These are phyloP conservation scores for Neurospora sp. DNA, from an alignment of 495 filamentous ascomycete species.

Conservation along the genomic window DNA sequence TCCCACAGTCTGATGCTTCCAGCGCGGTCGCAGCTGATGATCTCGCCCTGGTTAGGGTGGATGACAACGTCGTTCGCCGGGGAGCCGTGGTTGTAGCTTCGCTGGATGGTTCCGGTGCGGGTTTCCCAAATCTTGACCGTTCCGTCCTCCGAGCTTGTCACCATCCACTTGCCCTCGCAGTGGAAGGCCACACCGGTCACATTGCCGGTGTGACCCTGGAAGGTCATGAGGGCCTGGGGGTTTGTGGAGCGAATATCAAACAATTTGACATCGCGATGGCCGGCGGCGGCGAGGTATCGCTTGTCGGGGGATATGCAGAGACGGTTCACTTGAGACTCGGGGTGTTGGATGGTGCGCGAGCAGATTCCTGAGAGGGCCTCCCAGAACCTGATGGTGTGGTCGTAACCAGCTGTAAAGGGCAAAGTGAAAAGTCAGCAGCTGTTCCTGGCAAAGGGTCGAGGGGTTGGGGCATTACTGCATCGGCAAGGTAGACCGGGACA, in stretches of 20 bases:
- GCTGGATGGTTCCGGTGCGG: conserved; percentile 72
- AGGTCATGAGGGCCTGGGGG: conserved; percentile 79
- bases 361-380: conserved; percentile 96
- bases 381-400: conserved; percentile 99
- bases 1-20: conserved; percentile 96
- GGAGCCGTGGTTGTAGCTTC: conserved; percentile 80
- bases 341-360: conserved; percentile 93
- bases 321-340: conserved; percentile 95
- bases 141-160: conserved; percentile 94
- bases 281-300: conserved; percentile 86
- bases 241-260: conserved; percentile 97
- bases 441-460: neutral
- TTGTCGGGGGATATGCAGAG: conserved; percentile 98
- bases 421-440: conserved; percentile 1
- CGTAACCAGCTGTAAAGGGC: conserved; percentile 68
- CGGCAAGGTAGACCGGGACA: neutral
- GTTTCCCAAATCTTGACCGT: conserved; percentile 99
- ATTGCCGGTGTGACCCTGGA: conserved; percentile 92
- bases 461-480: neutral
- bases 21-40: conserved; percentile 88
- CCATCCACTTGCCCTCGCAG: conserved; percentile 99
- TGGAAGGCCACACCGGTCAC: conserved; percentile 96
- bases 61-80: conserved; percentile 96
- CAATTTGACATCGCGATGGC: conserved; percentile 88
- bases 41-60: conserved; percentile 95